Base-by-base conservation (phyloP, 805 yeast genomes). In the Sugiyamaella floridensis region DNA sequence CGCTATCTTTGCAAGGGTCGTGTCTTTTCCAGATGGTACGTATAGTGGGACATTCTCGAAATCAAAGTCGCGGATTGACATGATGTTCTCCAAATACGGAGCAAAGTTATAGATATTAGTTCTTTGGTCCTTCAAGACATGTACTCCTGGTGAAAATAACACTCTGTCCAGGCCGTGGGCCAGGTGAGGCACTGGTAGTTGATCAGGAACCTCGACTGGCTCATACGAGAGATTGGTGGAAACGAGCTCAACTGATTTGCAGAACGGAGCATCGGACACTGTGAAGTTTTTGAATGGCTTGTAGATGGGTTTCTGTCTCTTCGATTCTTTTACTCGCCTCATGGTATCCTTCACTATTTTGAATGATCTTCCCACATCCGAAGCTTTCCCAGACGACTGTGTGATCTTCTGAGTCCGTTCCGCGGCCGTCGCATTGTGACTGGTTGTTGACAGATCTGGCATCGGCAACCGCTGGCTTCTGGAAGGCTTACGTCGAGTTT, bases 81-180 rank as follows among this genome's bases (percentile, higher is more conserved):
- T 78, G 20, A 90, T 79, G 9, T 76, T 65, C 55, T 77, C 77
- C 43, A 92, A 69, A 51, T 70, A 73, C 1, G 83, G 81, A 8
- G 81, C 71, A 65, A 86, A 89, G 65, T 89, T 87, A 67, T 75
- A 82, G 1, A 81, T 82, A 46, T 82, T 74, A 0, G 95, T 80
- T 54, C 97, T 74, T 16, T 89, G 83, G 67, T 90, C 97, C 62
- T 80, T 81, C 32, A 86, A 67, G 55, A 78, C 83, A 59, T 89
- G 96, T 1, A 87, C 83, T 0, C 78, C 95, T 0, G 96, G 96
- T 29, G 85, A 82, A 64, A 85, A 87, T 11, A 92, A 68, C 0
- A 85, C 89, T 43, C 85, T 71, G 40, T 85, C 84, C 16, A 93
- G 74, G 48, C 77, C 78, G 60, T 86, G 89, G 9, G 81, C 77